Evolutionary conservation across 768 basidiomycete species (phyloP).

Genomic region (Sistotremastrum niveocremeum): DNA sequence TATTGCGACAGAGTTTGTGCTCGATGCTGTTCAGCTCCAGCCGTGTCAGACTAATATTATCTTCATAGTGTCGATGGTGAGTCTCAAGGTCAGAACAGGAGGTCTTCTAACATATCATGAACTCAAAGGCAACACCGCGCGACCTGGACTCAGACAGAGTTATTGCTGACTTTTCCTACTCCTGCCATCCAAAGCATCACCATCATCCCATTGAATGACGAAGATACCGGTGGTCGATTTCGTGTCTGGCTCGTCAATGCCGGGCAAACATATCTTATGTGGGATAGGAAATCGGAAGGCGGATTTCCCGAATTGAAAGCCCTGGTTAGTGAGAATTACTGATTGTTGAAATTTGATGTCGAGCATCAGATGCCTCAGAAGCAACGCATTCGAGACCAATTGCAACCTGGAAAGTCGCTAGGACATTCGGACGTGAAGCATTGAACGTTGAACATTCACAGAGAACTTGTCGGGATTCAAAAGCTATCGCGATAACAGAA

Average conservation of each 20-base stretch:
- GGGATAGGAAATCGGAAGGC: conserved; percentile 87
- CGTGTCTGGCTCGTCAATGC: conserved; percentile 60
- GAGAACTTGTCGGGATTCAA: too few relatives aligned
- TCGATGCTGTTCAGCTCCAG: conserved; percentile 1
- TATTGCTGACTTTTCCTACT: conserved; percentile 82
- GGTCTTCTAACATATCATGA: conserved; percentile 1
- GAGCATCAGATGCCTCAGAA: conserved; percentile 37
- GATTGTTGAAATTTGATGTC: not conserved
- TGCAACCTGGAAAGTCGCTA: conserved; percentile 70
- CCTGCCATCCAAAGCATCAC: conserved; percentile 55
- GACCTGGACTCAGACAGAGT: conserved; percentile 86
- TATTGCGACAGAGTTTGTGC: conserved; percentile 78
- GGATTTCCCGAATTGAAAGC: conserved; percentile 87
- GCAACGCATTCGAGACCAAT: conserved; percentile 70
- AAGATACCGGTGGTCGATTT: conserved; percentile 83
- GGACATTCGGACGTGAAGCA: conserved; percentile 75
- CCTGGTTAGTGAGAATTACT: conserved; percentile 38
- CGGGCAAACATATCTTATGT: conserved; percentile 37
- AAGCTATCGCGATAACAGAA: too few relatives aligned
- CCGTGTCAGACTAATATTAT: conserved; percentile 1
- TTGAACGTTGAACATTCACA: not conserved
- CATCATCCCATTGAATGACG: conserved; percentile 58
- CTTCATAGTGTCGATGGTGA: conserved; percentile 65
- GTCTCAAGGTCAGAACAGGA: conserved; percentile 10
- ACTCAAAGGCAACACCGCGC: conserved; percentile 74